Percentiles rank a stretch among this genome's conserved stretches.
Conservation (phyloP, 768 basidiomycete species). For the Cystobasidium ongulense region DNA sequence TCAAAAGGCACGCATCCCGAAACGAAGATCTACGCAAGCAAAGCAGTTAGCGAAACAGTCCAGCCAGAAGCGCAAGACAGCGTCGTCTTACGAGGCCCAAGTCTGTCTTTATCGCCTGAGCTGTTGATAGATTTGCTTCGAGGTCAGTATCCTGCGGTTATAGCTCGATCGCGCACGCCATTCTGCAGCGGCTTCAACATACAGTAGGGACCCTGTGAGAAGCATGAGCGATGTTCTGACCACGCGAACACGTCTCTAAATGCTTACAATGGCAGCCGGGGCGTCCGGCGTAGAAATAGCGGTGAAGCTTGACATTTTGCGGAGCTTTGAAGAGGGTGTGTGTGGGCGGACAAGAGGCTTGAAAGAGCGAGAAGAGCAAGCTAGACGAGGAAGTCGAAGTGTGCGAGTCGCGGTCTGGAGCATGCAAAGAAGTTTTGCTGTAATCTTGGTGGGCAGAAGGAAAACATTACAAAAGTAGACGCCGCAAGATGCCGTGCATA, state of each 20-base stretch:
- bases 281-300: slow-evolving; percentile 24
- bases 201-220: slow-evolving; percentile 26
- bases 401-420: neutral
- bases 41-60: neutral
- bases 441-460: too few species aligned
- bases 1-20: slow-evolving; percentile 83
- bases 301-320: neutral
- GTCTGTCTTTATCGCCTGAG: slow-evolving; percentile 23
- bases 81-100: neutral
- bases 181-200: neutral
- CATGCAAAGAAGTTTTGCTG: neutral
- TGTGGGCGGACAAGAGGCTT: neutral
- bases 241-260: neutral
- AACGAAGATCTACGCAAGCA: slow-evolving; percentile 59
- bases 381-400: neutral
- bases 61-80: neutral
- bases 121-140: neutral
- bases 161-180: neutral
- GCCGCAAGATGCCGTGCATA: too few species aligned
- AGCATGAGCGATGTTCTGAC: neutral
- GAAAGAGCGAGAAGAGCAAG: neutral
- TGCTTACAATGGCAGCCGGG: slow-evolving; percentile 23
- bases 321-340: neutral
- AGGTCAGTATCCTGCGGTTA: neutral
- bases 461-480: too few species aligned